Conservation (phyloP, 1,284 basidiomycete species). For the Rhizoctonia solani region DNA sequence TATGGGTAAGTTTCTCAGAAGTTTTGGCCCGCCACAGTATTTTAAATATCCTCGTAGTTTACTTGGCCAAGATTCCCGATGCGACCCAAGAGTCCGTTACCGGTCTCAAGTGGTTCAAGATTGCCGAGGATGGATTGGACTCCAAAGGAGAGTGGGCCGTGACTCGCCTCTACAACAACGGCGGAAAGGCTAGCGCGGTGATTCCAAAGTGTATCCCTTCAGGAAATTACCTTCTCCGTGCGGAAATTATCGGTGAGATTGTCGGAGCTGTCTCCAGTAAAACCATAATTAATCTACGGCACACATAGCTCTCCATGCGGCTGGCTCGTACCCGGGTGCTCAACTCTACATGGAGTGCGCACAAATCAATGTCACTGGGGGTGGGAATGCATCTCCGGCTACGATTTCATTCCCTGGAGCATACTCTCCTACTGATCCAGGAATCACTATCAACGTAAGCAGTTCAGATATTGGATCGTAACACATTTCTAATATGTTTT, state of each 20-base stretch:
- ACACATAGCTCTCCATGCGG: conserved; percentile 7
- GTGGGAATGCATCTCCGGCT: conserved; percentile 42
- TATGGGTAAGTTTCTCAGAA: conserved; percentile 14
- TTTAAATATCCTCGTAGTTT: conserved; percentile 42
- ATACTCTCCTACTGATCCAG: conserved; percentile 63
- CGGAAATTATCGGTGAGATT: conserved; percentile 26
- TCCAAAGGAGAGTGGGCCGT: conserved; percentile 25
- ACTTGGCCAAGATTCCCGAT: conserved; percentile 55
- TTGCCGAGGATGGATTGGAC: conserved; percentile 53
- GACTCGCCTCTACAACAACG: background rate
- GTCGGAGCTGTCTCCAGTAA: background rate
- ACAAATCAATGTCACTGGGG: conserved; percentile 38
- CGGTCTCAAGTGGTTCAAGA: conserved; percentile 57
- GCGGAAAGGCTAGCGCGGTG: conserved; percentile 29
- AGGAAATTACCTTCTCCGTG: conserved; percentile 31
- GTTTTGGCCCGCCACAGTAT: background rate
- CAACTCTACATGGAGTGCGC: conserved; percentile 35
- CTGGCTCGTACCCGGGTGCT: conserved; percentile 19
- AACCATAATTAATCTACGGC: background rate
- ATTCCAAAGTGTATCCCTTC: conserved; percentile 33
- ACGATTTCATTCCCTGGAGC: conserved; percentile 66
- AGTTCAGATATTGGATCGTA: background rate
- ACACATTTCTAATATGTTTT: background rate
- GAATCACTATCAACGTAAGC: conserved; percentile 48
- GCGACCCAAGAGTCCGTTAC: conserved; percentile 54